phyloP scores from a whole-genome alignment of 129 eudicot genomes.

The Flaveria trinervia region DNA sequence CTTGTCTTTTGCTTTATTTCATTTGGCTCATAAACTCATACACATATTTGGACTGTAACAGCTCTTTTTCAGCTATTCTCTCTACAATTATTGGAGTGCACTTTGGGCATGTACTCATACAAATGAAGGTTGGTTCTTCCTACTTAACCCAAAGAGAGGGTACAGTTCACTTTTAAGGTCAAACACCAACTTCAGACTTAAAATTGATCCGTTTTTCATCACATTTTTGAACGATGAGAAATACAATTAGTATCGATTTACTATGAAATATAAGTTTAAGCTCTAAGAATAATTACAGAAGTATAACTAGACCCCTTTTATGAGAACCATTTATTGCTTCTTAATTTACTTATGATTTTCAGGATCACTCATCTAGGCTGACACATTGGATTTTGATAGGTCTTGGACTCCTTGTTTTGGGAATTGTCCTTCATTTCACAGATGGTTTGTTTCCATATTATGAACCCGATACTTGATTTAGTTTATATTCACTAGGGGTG shows the following conservation, averaged over 20 bases:
- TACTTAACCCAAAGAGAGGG: slow-evolving; percentile 8
- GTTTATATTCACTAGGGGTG: not conserved
- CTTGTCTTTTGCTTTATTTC: not conserved
- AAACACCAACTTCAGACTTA: not conserved
- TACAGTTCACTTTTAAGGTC: slow-evolving; percentile 12
- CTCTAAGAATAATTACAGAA: not conserved
- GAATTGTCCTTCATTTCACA: slow-evolving; percentile 70
- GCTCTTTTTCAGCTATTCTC: slow-evolving; percentile 84
- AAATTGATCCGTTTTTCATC: not conserved
- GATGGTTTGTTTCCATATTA: slow-evolving; percentile 49
- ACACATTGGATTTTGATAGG: slow-evolving; percentile 77
- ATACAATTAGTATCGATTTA: not conserved
- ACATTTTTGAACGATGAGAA: not conserved
- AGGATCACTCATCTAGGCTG: slow-evolving; percentile 73
- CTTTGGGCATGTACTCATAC: slow-evolving; percentile 78
- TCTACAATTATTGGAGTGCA: slow-evolving; percentile 77
- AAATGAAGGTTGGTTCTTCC: slow-evolving; percentile 58
- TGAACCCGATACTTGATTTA: slow-evolving; percentile 9
- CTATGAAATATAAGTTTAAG: not conserved
- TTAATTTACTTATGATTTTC: slow-evolving; percentile 22
- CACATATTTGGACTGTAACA: slow-evolving; percentile 34
- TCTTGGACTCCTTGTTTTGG: slow-evolving; percentile 51
- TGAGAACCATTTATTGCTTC: not conserved
- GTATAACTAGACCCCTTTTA: slow-evolving; percentile 1
- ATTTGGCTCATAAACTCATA: slow-evolving; percentile 24